Evolutionary conservation across 2,329 filamentous ascomycete genomes (phyloP), one percentile per base, ranked within the genome.

Genomic region (Colletotrichum scovillei): DNA sequence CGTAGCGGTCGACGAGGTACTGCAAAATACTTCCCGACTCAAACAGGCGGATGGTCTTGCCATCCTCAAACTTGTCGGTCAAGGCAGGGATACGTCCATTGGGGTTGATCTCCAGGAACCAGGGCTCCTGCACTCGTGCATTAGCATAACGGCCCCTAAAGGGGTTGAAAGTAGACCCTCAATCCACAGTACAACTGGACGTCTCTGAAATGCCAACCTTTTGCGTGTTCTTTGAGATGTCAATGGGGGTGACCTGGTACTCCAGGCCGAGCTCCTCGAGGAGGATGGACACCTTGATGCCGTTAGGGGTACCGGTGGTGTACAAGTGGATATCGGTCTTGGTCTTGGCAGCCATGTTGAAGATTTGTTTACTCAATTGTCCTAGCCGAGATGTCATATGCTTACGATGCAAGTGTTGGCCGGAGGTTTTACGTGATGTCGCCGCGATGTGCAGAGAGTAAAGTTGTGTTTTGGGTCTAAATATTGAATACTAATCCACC

Each of bases 81-180:
- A 98, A 79, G 70, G 95, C 95, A 4, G 95, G 95, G 78, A 98
- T 97, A 76, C 95, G 93, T 76, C 95, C 95, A 81, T 98, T 98
- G 75, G 95, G 95, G 84, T 98, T 98, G 84, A 98, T 97, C 65
- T 92, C 91, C 32, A 97, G 89, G 84, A 96, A 98, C 94, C 94
- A 97, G 19, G 90, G 90, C 82, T 96, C 85, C 80, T 84, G 68
- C 16, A 28, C 30, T 42, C 30, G 7, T 26, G 28, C 55, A 53
- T 73, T 38, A 59, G 57, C 32, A 22, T 16, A 19, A 52, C 8
- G 35, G 24, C 24, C 22, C 16, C 26, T 28, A 5, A 22, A 28
- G 24, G 24, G 22, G 32, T 49, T 38, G 16, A 16, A 49, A 22
- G 19, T 9, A 49, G 19, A 49, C 42, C 8, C 42, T 14, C 22